A percentile compares a stretch with the other conserved stretches of the same genome.
Conservation (phyloP, 2,329 filamentous ascomycete genomes). For the Zymoseptoria brevis region DNA sequence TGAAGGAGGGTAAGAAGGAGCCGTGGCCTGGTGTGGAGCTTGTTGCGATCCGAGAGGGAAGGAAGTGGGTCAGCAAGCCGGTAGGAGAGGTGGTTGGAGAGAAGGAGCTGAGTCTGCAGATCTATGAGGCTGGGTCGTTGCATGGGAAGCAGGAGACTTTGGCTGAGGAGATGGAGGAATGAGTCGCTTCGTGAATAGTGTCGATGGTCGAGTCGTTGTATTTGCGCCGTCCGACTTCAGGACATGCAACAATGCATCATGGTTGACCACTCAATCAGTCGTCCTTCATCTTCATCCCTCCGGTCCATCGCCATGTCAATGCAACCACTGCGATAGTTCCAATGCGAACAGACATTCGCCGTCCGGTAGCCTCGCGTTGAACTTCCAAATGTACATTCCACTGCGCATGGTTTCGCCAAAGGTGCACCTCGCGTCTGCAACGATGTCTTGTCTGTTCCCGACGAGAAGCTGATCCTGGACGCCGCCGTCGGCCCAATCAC, state of each 20-base stretch:
- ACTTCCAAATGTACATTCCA: background rate
- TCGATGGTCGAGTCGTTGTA: too few species aligned
- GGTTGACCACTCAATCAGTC: background rate
- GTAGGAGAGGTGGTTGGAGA: background rate
- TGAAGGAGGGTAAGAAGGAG: background rate
- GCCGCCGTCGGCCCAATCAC: background rate
- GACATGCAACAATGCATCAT: background rate
- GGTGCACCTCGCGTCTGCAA: background rate
- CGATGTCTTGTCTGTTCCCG: background rate
- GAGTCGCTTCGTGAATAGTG: too few species aligned
- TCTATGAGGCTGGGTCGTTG: background rate
- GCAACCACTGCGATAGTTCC: background rate
- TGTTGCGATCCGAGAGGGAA: background rate
- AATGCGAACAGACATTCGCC: background rate
- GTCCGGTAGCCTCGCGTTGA: background rate
- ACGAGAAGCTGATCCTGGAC: background rate
- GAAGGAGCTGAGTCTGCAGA: background rate
- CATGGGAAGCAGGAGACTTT: too few species aligned
- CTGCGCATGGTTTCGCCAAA: background rate
- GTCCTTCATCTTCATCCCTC: background rate
- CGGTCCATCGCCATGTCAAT: background rate
- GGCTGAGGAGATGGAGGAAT: background rate
- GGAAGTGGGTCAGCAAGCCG: background rate
- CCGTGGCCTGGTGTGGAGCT: background rate
- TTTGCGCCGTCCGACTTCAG: too few species aligned